Conservation (phyloP, 129 eudicot genomes). For the Logfia minima region DNA sequence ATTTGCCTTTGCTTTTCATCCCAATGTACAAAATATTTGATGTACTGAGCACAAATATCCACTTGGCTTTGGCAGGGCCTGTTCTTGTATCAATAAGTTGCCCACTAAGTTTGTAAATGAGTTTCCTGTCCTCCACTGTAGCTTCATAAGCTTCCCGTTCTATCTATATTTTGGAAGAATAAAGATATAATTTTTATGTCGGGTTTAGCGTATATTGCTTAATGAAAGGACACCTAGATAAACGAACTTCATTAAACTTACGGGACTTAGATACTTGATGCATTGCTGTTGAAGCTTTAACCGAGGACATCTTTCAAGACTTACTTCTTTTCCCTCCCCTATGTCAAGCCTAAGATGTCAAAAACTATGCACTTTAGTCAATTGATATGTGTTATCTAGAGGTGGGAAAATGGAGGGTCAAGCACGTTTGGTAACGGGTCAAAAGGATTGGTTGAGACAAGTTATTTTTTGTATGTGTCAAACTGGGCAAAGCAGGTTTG, state of each 20-base stretch:
- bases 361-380: conserved; percentile 8
- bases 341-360: conserved; percentile 68
- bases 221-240: conserved; percentile 9
- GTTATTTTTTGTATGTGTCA: not conserved
- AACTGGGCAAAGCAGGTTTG: not conserved
- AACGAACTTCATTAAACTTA: conserved; percentile 29
- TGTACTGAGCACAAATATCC: conserved; percentile 86
- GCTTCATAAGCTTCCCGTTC: conserved; percentile 79
- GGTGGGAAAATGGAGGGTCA: not conserved
- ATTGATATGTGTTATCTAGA: not conserved
- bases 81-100: conserved; percentile 51
- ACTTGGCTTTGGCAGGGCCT: conserved; percentile 57
- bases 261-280: conserved; percentile 88
- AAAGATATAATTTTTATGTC: not conserved
- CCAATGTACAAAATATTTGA: conserved; percentile 64
- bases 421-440: not conserved
- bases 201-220: not conserved
- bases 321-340: conserved; percentile 79
- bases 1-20: conserved; percentile 64
- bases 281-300: conserved; percentile 79
- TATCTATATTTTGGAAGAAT: conserved; percentile 34
- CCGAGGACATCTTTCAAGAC: conserved; percentile 66
- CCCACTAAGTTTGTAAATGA: conserved; percentile 53
- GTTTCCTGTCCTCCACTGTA: conserved; percentile 53
- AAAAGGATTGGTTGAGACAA: not conserved